Conservation (phyloP, 345 rosid genomes). For the Gossypium ekmanianum region DNA sequence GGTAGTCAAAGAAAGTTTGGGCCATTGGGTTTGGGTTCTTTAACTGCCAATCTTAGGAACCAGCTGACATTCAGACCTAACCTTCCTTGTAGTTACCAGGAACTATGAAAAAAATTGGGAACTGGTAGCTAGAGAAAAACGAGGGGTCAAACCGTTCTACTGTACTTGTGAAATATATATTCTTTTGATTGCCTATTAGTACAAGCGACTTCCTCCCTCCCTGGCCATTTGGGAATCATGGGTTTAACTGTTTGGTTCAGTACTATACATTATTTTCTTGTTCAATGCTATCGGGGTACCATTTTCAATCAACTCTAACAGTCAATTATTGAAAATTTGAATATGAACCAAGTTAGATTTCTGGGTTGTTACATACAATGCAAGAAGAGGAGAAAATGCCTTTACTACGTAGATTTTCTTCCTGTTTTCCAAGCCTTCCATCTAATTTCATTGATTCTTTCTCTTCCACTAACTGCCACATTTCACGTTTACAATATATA, state of each 20-base stretch:
- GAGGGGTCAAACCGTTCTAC: not conserved
- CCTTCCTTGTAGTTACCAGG: slow-evolving; percentile 20
- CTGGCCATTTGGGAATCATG: not conserved
- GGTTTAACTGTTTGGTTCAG: not conserved
- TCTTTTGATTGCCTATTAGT: not conserved
- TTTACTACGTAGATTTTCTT: slow-evolving; percentile 27
- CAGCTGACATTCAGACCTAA: slow-evolving; percentile 37
- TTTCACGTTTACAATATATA: not conserved
- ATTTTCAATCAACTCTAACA: too few relatives aligned
- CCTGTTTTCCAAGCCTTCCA: not conserved
- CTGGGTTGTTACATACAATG: too few relatives aligned
- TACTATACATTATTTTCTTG: slow-evolving; percentile 22
- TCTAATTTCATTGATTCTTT: not conserved
- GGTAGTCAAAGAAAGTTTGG: not conserved
- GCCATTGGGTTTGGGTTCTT: not conserved
- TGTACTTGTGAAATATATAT: not conserved
- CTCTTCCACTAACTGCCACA: not conserved
- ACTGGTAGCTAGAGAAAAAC: not conserved
- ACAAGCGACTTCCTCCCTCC: not conserved
- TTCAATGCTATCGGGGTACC: too few relatives aligned
- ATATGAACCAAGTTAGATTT: too few relatives aligned
- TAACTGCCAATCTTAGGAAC: slow-evolving; percentile 22
- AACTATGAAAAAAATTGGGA: not conserved
- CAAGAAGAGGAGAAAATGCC: too few relatives aligned
- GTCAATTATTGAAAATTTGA: too few relatives aligned